phyloP scores from a whole-genome alignment of 305 asterid genomes.

The Coffea humblotiana region DNA sequence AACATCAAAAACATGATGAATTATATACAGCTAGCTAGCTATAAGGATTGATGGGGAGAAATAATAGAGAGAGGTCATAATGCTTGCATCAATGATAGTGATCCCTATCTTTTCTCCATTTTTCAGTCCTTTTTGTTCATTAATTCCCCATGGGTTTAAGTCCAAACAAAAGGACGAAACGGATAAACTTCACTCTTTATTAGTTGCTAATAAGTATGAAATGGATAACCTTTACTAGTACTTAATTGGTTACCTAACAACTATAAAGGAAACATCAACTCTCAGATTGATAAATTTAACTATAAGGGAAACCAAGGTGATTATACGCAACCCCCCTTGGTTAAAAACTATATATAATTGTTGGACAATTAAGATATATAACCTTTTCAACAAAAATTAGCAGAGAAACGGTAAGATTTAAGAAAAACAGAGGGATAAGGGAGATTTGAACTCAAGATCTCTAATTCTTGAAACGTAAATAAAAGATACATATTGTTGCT shows the following conservation, averaged over 20 bases:
- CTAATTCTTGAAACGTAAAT: too few species aligned
- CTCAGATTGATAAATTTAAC: not conserved
- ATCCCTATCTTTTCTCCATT: constrained; percentile 1
- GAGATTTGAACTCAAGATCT: too few species aligned
- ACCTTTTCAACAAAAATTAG: too few species aligned
- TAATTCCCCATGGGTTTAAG: not conserved
- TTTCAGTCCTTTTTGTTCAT: not conserved
- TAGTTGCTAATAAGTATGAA: too few species aligned
- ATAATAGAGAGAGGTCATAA: not conserved
- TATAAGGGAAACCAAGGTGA: not conserved
- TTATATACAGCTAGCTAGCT: not conserved
- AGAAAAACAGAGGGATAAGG: too few species aligned
- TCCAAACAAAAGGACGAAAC: not conserved
- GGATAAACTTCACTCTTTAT: not conserved
- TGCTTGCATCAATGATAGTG: not conserved
- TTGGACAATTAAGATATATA: too few species aligned
- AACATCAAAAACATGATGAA: not conserved
- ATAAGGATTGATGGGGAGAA: constrained; percentile 1
- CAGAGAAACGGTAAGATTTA: too few species aligned
- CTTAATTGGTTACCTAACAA: not conserved
- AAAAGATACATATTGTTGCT: too few species aligned
- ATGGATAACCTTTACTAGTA: too few species aligned
- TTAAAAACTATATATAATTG: too few species aligned
- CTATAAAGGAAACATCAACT: not conserved
- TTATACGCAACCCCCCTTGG: not conserved